A percentile compares a stretch with the other conserved stretches of the same genome.
Conservation (phyloP, 2,329 filamentous ascomycete genomes). For the Apiospora saccharicola region DNA sequence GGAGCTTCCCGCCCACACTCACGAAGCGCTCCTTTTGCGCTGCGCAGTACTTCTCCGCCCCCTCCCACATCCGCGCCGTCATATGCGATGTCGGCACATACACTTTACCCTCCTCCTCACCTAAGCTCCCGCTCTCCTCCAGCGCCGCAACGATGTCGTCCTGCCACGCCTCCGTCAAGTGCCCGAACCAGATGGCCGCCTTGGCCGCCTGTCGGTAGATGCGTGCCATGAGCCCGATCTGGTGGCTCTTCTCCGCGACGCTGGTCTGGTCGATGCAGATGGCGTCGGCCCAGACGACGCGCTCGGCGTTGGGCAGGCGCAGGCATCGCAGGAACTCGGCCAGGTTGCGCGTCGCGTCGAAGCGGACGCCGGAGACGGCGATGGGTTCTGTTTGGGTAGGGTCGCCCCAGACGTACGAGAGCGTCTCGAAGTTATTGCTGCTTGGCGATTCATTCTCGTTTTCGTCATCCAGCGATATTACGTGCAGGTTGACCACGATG, state of each 20-base stretch:
- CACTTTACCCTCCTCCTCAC: neutral
- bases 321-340: conserved; percentile 2
- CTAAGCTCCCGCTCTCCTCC: neutral
- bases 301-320: neutral
- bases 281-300: conserved; percentile 10
- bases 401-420: conserved; percentile 21
- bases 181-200: conserved; percentile 16
- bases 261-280: conserved; percentile 13
- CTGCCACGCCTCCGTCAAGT: neutral
- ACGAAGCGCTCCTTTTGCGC: neutral
- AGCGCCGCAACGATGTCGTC: neutral
- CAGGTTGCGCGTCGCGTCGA: conserved; percentile 16
- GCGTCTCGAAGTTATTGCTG: neutral
- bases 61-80: conserved; percentile 2
- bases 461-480: neutral
- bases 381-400: neutral
- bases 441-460: neutral
- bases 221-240: conserved; percentile 10
- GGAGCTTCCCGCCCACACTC: neutral
- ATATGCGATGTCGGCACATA: conserved; percentile 6
- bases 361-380: neutral
- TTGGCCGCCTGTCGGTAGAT: neutral
- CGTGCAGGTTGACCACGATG: neutral
- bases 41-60: neutral
- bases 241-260: neutral